phyloP scores from a whole-genome alignment of 257 asterid genomes.

The Plantago elongata region DNA sequence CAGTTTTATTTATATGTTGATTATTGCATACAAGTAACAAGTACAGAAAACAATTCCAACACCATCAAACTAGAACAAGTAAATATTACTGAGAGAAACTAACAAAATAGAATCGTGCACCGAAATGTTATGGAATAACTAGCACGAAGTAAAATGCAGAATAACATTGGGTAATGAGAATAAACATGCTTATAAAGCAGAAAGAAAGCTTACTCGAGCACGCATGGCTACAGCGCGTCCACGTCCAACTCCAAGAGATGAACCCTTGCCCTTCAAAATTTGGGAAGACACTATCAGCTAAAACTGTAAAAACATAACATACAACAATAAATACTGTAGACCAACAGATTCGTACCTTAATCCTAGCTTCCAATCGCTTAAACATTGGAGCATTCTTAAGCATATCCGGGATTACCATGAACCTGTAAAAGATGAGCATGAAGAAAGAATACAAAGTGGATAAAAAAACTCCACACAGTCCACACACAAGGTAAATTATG shows the following conservation, averaged over 20 bases:
- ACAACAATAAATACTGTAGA: background rate
- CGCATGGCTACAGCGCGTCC: constrained; percentile 98
- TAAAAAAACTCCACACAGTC: no score
- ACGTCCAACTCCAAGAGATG: constrained; percentile 91
- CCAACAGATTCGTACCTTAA: constrained; percentile 53
- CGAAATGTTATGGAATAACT: no score
- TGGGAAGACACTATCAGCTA: constrained; percentile 25
- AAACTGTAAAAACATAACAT: constrained; percentile 1
- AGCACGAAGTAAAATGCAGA: no score
- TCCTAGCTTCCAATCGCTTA: constrained; percentile 93
- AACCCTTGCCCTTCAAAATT: constrained; percentile 79
- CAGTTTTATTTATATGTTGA: no score
- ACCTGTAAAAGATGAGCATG: constrained; percentile 41
- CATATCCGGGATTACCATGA: constrained; percentile 98
- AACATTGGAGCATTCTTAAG: constrained; percentile 99
- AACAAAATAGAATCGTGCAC: no score
- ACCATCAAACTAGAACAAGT: no score
- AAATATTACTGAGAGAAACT: no score
- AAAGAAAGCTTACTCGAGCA: constrained; percentile 62
- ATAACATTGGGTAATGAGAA: background rate
- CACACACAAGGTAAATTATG: no score
- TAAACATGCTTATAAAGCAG: constrained; percentile 10
- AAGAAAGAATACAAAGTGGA: background rate
- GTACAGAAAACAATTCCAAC: no score
- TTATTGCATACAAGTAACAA: no score